A percentile compares a stretch with the other conserved stretches of the same genome.
These are phyloP conservation scores for Lactarius pseudohatsudake DNA, from an alignment of 768 basidiomycete genomes.

Conservation along the genomic window DNA sequence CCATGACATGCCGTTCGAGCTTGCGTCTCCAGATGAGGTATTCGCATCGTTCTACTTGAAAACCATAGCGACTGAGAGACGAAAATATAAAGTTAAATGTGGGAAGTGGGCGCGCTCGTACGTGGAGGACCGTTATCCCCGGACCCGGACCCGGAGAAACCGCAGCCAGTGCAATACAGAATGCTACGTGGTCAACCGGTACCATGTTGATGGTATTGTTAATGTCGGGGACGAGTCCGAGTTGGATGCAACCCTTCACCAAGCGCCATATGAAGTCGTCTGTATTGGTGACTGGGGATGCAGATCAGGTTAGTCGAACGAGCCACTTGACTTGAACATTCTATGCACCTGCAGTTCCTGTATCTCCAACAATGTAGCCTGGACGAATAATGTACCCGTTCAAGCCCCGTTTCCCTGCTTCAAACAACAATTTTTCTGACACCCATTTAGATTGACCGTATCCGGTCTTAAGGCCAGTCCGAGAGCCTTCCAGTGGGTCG, in stretches of 20 bases:
- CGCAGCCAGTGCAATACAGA: slow-evolving; percentile 72
- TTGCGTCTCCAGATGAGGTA: slow-evolving; percentile 90
- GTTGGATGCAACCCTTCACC: slow-evolving; percentile 97
- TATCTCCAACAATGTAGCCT: slow-evolving; percentile 95
- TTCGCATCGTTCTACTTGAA: slow-evolving; percentile 71
- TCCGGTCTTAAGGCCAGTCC: slow-evolving; percentile 73
- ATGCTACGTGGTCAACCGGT: slow-evolving; percentile 94
- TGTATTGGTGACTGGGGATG: slow-evolving; percentile 82
- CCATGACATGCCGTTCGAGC: slow-evolving; percentile 94
- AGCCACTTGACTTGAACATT: not conserved
- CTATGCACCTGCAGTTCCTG: slow-evolving; percentile 73
- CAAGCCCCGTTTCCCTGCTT: slow-evolving; percentile 85
- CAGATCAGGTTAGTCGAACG: slow-evolving; percentile 4
- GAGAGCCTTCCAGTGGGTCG: slow-evolving; percentile 87
- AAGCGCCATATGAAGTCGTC: slow-evolving; percentile 97
- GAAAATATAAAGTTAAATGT: slow-evolving; percentile 87
- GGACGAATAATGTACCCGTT: slow-evolving; percentile 86
- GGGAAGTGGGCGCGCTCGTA: slow-evolving; percentile 82
- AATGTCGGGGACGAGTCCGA: slow-evolving; percentile 95
- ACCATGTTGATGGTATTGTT: slow-evolving; percentile 99
- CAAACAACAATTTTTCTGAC: slow-evolving; percentile 89
- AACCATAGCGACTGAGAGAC: slow-evolving; percentile 77
- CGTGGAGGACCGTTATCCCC: slow-evolving; percentile 66
- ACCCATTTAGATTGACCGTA: slow-evolving; percentile 99
- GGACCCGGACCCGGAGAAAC: slow-evolving; percentile 50